A percentile compares a stretch with the other conserved stretches of the same genome.
These are phyloP conservation scores for Blastobotrys serpentis DNA, from an alignment of 1,139 yeast genomes.

Conservation along the genomic window DNA sequence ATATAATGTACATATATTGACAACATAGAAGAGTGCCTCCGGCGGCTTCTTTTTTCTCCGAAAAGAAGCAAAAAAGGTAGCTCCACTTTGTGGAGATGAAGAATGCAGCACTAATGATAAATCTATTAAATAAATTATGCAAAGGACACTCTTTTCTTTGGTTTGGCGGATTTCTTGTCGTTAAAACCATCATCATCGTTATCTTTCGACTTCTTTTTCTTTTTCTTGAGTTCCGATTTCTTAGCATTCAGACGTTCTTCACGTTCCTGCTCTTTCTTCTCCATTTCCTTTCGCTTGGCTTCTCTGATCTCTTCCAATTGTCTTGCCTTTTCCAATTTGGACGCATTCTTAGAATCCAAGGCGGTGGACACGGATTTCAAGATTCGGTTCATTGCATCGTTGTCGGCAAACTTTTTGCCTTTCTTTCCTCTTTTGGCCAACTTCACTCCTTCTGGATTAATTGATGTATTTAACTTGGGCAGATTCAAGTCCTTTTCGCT, in stretches of 20 bases:
- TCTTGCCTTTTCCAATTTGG: constrained; percentile 84
- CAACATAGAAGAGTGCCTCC: no score
- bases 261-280: constrained; percentile 73
- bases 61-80: background rate
- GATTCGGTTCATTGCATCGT: constrained; percentile 68
- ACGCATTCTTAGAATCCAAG: constrained; percentile 77
- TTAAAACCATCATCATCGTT: constrained; percentile 17
- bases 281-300: constrained; percentile 80
- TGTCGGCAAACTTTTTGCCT: constrained; percentile 85
- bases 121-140: constrained; percentile 22
- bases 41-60: background rate
- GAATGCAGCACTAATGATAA: background rate
- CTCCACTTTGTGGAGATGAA: no score
- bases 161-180: constrained; percentile 9
- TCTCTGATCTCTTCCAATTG: constrained; percentile 89
- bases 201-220: constrained; percentile 31
- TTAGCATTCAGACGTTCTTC: constrained; percentile 68
- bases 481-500: constrained; percentile 75
- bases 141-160: constrained; percentile 29
- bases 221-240: constrained; percentile 71
- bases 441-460: constrained; percentile 78
- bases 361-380: constrained; percentile 80
- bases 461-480: constrained; percentile 77
- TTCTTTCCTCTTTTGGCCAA: constrained; percentile 71
- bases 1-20: no score